Base-by-base conservation (phyloP, 306 rosid species). In the Phaseolus lunatus region DNA sequence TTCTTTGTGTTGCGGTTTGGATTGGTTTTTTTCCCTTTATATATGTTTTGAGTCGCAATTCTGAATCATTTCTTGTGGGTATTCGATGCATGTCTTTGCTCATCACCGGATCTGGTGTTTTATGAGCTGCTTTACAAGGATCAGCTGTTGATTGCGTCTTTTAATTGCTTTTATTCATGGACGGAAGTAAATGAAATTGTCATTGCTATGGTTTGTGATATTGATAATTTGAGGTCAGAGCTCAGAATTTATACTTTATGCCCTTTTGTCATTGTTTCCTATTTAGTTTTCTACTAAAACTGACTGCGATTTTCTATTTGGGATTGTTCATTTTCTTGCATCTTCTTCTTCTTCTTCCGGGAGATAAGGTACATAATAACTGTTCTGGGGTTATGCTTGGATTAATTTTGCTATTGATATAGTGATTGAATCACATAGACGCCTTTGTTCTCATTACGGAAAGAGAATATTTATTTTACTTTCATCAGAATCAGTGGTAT, bases 31-130 rank as follows among this genome's bases (percentile, higher is more conserved):
- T 7, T 50, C 27, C 4, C 0, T 69, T 58, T 35, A 1, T 56
- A 5, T 22, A 29, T 24, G 16, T 63, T 72, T 77, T 65, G 39
- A 20, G 41, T 64, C 48, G 9, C 37, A 64, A 75, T 45, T 80
- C 48, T 66, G 43, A 57, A 45, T 73, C 41, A 15, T 3, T 70
- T 31, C 58, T 39, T 47, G 12, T 73, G 69, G 64, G 39, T 81
- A 79, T 35, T 78, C 53, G 76, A 81, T 91, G 90, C 96, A 94
- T 91, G 96, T 53, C 67, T 80, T 68, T 39, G 15, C 67, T 86
- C 54, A 62, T 85, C 56, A 13, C 48, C 43, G 96, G 97, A 94
- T 94, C 97, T 94, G 90, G 73, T 50, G 81, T 84, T 78, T 85
- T 77, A 29, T 31, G 58, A 26, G 61, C 53, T 74, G 31, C 50